Percentiles rank a stretch among this genome's conserved stretches.
These are phyloP conservation scores for Scedosporium minutisporum DNA, from an alignment of 2,329 filamentous ascomycete genomes.

Conservation along the genomic window DNA sequence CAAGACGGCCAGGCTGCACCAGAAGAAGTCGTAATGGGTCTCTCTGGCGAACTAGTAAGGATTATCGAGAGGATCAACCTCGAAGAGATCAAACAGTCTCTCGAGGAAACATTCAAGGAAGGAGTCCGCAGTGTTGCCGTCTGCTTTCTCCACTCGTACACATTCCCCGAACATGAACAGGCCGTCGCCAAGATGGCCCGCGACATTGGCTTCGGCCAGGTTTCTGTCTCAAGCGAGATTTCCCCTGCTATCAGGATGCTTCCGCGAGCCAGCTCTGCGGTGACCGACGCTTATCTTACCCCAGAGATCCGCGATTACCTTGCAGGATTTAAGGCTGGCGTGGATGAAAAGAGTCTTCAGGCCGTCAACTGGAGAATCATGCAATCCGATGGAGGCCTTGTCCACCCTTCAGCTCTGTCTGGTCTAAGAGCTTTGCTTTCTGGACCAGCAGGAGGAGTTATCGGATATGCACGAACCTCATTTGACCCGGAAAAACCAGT, in stretches of 20 bases:
- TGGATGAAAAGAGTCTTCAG: slow-evolving; percentile 25
- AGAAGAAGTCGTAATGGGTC: slow-evolving; percentile 48
- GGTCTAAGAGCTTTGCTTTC: slow-evolving; percentile 62
- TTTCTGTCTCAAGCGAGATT: background rate
- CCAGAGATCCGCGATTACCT: slow-evolving; percentile 14
- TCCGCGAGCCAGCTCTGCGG: slow-evolving; percentile 28
- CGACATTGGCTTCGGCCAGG: background rate
- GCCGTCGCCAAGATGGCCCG: background rate
- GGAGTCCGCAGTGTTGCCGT: slow-evolving; percentile 48
- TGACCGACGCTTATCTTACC: slow-evolving; percentile 31
- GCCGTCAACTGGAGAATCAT: slow-evolving; percentile 50
- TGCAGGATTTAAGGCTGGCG: slow-evolving; percentile 4
- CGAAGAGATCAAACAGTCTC: slow-evolving; percentile 38
- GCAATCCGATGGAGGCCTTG: slow-evolving; percentile 48
- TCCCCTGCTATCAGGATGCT: slow-evolving; percentile 44
- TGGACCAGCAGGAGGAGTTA: slow-evolving; percentile 68
- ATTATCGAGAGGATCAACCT: slow-evolving; percentile 52
- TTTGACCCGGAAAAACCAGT: background rate
- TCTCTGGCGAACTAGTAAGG: slow-evolving; percentile 59
- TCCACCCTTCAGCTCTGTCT: slow-evolving; percentile 51
- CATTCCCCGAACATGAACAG: slow-evolving; percentile 28
- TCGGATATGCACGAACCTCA: slow-evolving; percentile 32
- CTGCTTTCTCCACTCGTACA: slow-evolving; percentile 65
- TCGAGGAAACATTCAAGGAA: slow-evolving; percentile 49
- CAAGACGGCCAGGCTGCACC: too few relatives aligned